Evolutionary conservation across 2,329 filamentous ascomycete genomes (phyloP), one percentile per base, ranked within the genome.

Genomic region (Nemania abortiva): DNA sequence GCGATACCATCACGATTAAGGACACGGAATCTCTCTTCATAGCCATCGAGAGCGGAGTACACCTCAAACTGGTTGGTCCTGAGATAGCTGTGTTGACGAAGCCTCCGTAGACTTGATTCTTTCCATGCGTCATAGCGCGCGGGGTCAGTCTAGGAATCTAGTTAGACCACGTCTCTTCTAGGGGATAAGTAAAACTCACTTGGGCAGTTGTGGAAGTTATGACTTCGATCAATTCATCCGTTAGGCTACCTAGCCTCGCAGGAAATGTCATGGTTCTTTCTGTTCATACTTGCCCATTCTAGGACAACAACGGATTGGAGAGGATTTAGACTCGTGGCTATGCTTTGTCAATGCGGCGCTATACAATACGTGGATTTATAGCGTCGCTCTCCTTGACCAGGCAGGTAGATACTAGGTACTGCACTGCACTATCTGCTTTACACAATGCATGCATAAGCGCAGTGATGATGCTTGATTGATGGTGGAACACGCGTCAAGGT

Each of bases 11-110:
- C 95, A 70, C 92, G 89, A 76, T 92, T 91, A 56, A 93, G 86
- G 63, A 98, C 86, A 37, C 90, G 88, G 74, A 98, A 96, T 74
- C 95, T 94, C 82, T 98, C 96, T 73, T 95, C 91, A 2, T 98
- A 84, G 0, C 92, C 92, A 57, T 89, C 84, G 1, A 95, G 84
- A 42, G 85, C 86, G 45, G 86, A 86, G 47, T 87, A 82, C 22
- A 95, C 88, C 53, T 92, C 89, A 76, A 95, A 95, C 73, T 93
- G 91, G 75, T 95, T 93, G 1, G 91, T 93, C 45, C 91, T 87
- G 39, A 87, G 82, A 77, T 88, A 89, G 55, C 80, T 87, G 72
- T 89, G 84, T 37, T 86, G 81, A 58, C 86, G 86, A 42, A 91
- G 78, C 55, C 77, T 83, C 34, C 84, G 85, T 34, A 90, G 74